Conservation (phyloP, 2,329 filamentous ascomycete genomes). For the Stylonectria norvegica region DNA sequence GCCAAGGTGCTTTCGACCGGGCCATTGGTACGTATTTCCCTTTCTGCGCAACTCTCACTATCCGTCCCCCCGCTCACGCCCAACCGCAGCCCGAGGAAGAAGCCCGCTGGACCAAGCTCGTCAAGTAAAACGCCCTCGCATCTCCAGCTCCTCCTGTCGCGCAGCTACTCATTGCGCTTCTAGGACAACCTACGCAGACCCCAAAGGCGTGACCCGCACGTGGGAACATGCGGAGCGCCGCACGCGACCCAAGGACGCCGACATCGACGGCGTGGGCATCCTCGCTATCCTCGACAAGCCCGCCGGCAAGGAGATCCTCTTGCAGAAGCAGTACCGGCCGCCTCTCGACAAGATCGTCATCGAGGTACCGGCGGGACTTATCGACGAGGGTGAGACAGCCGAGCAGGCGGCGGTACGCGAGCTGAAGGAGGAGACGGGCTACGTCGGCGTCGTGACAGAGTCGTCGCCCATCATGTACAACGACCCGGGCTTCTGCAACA, state of each 20-base stretch:
- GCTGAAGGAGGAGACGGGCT: slow-evolving; percentile 65
- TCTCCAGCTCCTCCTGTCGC: background rate
- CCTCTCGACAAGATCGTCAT: slow-evolving; percentile 58
- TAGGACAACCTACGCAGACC: slow-evolving; percentile 63
- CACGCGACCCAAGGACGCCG: slow-evolving; percentile 58
- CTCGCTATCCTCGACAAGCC: slow-evolving; percentile 62
- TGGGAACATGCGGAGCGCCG: slow-evolving; percentile 74
- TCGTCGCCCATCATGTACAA: slow-evolving; percentile 66
- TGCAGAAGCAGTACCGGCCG: slow-evolving; percentile 66
- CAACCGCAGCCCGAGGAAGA: slow-evolving; percentile 44
- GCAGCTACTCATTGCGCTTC: background rate
- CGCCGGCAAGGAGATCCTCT: slow-evolving; percentile 52
- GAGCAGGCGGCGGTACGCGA: slow-evolving; percentile 62
- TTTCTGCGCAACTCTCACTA: background rate
- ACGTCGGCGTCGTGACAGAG: slow-evolving; percentile 52
- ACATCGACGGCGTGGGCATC: slow-evolving; percentile 72
- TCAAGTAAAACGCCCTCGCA: slow-evolving; percentile 43
- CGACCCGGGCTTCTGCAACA: slow-evolving; percentile 65
- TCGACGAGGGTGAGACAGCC: slow-evolving; percentile 59
- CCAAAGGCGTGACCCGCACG: slow-evolving; percentile 53
- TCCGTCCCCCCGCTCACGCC: background rate
- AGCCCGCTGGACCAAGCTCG: slow-evolving; percentile 58
- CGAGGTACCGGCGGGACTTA: slow-evolving; percentile 62
- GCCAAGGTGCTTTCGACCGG: slow-evolving; percentile 43
- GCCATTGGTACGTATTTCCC: slow-evolving; percentile 38